Evolutionary conservation across 2,329 filamentous ascomycete species (phyloP).

Genomic region (Nothophoma quercina): DNA sequence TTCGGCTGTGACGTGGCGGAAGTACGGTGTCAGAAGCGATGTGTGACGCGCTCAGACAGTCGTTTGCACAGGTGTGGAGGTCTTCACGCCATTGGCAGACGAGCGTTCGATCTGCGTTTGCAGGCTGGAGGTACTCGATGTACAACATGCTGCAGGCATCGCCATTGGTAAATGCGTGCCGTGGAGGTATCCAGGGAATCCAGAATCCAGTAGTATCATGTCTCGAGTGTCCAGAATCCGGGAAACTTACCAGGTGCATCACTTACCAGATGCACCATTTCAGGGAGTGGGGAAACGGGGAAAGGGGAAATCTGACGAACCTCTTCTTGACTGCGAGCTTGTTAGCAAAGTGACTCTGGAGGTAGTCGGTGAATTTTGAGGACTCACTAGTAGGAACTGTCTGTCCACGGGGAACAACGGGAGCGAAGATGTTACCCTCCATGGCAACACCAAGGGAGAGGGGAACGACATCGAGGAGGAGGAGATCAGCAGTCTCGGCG

Average conservation of each 20-base stretch:
- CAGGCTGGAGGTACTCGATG: not conserved
- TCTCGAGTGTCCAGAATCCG: not conserved
- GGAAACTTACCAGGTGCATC: not conserved
- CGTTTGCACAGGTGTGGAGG: no score
- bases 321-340: conserved; percentile 71
- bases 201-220: not conserved
- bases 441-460: conserved; percentile 98
- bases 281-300: not conserved
- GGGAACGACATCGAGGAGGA: conserved; percentile 94
- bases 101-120: no score
- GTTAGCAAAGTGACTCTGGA: conserved; percentile 2
- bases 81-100: no score
- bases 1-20: no score
- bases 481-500: conserved; percentile 90
- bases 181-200: not conserved
- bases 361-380: no score
- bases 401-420: conserved; percentile 74
- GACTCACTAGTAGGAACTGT: conserved; percentile 66
- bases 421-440: conserved; percentile 99
- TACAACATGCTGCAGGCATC: no score
- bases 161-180: no score
- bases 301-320: conserved; percentile 7
- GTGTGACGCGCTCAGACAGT: no score
- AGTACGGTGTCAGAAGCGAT: no score
- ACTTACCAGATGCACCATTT: not conserved